Percentiles rank a stretch among this genome's conserved stretches.
phyloP scores from a whole-genome alignment of 2,329 filamentous ascomycete species.

The Bipolaris victoriae region DNA sequence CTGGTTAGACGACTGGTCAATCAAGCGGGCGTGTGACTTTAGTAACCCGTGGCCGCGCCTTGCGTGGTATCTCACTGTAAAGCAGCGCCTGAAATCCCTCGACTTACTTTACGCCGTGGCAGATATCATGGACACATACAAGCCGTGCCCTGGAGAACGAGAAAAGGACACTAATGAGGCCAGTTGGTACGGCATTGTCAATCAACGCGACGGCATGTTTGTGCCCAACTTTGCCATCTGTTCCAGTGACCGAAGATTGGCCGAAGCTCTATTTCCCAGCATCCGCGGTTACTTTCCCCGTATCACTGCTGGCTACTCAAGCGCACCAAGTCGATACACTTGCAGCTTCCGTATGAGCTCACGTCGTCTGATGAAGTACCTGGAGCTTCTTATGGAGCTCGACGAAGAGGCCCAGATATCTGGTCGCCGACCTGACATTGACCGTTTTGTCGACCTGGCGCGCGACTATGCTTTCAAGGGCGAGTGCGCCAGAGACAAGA shows the following conservation, averaged over 20 bases:
- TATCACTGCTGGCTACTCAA: conserved; percentile 33
- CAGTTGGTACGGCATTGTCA: conserved; percentile 77
- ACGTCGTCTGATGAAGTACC: conserved; percentile 62
- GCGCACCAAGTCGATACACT: conserved; percentile 55
- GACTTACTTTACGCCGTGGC: conserved; percentile 73
- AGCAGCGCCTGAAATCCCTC: conserved; percentile 70
- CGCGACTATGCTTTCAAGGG: conserved; percentile 51
- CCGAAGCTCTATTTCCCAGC: conserved; percentile 76
- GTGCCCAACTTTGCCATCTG: conserved; percentile 78
- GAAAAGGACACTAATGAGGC: conserved; percentile 58
- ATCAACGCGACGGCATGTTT: conserved; percentile 67
- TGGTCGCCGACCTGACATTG: conserved; percentile 58
- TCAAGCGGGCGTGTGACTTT: conserved; percentile 76
- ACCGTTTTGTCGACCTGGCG: conserved; percentile 68
- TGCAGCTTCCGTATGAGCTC: conserved; percentile 74
- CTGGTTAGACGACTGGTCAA: conserved; percentile 62
- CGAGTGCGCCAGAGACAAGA: conserved; percentile 71
- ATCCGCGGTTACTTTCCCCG: conserved; percentile 69
- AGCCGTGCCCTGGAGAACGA: conserved; percentile 64
- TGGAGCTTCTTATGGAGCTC: conserved; percentile 62
- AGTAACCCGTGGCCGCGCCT: conserved; percentile 82
- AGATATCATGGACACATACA: conserved; percentile 60
- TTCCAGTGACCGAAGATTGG: conserved; percentile 71
- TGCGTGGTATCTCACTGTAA: conserved; percentile 80
- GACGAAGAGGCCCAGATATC: conserved; percentile 53